Percentiles rank a stretch among this genome's conserved stretches.
phyloP scores from a whole-genome alignment of 306 rosid genomes.

The Vigna mungo region DNA sequence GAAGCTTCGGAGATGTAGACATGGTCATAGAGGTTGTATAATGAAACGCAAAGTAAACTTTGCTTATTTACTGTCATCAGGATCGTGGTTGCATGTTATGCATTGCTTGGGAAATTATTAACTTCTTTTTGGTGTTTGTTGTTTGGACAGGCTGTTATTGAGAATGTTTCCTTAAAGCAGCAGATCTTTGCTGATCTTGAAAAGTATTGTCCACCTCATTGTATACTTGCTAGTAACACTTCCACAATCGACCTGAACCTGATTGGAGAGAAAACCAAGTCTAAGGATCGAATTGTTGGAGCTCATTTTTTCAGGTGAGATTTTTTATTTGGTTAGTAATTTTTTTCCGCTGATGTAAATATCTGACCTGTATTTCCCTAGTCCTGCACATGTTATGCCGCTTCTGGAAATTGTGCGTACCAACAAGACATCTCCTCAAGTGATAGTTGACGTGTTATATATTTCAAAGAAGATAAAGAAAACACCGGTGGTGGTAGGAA shows the following conservation, averaged over 20 bases:
- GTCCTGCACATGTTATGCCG: constrained; percentile 98
- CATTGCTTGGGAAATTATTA: constrained; percentile 29
- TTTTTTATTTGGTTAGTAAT: constrained; percentile 5
- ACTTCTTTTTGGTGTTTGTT: constrained; percentile 43
- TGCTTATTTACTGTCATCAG: background rate
- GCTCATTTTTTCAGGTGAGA: constrained; percentile 95
- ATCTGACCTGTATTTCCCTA: constrained; percentile 54
- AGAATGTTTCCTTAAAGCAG: constrained; percentile 89
- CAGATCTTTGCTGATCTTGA: constrained; percentile 92
- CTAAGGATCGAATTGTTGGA: constrained; percentile 85
- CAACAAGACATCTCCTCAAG: constrained; percentile 79
- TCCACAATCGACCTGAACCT: constrained; percentile 96
- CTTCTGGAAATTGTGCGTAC: constrained; percentile 95
- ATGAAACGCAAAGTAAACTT: constrained; percentile 23
- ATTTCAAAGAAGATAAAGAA: constrained; percentile 84
- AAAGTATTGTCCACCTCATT: constrained; percentile 85
- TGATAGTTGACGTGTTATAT: constrained; percentile 85
- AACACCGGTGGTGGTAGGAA: constrained; percentile 97
- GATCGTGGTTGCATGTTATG: constrained; percentile 32
- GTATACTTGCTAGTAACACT: constrained; percentile 94
- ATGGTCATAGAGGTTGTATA: constrained; percentile 90
- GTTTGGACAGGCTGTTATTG: constrained; percentile 87
- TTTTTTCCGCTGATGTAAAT: constrained; percentile 16
- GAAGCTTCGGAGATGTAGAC: constrained; percentile 88
- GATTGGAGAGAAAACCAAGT: constrained; percentile 82